Conservation (phyloP, 2,329 filamentous ascomycete genomes). For the Aspergillus ibericus region DNA sequence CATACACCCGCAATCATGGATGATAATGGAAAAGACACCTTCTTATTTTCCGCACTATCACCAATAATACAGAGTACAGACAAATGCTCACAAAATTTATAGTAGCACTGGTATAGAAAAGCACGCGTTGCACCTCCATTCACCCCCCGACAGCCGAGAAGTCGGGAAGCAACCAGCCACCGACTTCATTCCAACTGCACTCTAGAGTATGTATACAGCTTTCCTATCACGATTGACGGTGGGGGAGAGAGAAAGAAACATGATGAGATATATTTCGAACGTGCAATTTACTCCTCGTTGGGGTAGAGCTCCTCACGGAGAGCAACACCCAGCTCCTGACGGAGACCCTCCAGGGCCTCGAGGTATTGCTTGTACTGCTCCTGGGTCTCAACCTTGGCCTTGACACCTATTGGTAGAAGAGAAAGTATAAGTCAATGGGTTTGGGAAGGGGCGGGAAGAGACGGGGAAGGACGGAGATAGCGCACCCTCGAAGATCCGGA, state of each 20-base stretch:
- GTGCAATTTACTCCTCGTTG: slow-evolving; percentile 43
- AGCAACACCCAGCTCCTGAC: slow-evolving; percentile 87
- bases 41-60: slow-evolving; percentile 19
- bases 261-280: slow-evolving; percentile 10
- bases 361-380: slow-evolving; percentile 96
- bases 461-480: background rate
- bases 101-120: slow-evolving; percentile 28
- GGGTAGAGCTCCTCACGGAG: slow-evolving; percentile 95
- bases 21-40: slow-evolving; percentile 14
- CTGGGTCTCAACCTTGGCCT: slow-evolving; percentile 99
- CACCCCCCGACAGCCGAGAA: slow-evolving; percentile 11
- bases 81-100: slow-evolving; percentile 23
- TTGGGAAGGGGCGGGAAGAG: background rate
- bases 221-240: slow-evolving; percentile 32
- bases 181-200: slow-evolving; percentile 31
- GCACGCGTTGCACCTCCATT: slow-evolving; percentile 25
- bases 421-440: slow-evolving; percentile 5
- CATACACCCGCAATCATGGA: background rate
- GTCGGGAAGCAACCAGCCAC: slow-evolving; percentile 12
- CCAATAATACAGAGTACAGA: slow-evolving; percentile 24
- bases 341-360: slow-evolving; percentile 84
- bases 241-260: slow-evolving; percentile 27
- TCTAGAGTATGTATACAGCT: slow-evolving; percentile 44
- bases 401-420: slow-evolving; percentile 69
- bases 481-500: slow-evolving; percentile 97